Conservation (phyloP, 2,329 filamentous ascomycete species). For the Magnaporthiopsis incrustans region DNA sequence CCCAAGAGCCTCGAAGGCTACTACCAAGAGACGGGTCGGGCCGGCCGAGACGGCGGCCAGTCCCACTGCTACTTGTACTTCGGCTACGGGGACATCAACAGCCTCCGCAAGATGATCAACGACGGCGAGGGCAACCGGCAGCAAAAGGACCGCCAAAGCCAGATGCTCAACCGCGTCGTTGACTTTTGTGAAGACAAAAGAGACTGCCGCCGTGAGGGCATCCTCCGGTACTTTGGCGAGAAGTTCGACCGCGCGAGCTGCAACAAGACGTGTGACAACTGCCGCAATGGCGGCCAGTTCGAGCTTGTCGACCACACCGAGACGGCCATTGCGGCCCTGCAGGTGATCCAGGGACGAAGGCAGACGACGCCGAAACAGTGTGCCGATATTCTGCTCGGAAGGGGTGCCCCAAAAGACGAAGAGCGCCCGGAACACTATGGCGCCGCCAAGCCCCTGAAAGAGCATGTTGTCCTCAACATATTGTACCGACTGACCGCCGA, state of each 20-base stretch:
- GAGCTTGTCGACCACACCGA: conserved; percentile 69
- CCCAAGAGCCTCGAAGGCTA: conserved; percentile 97
- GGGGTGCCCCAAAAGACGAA: conserved; percentile 50
- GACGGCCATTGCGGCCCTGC: conserved; percentile 63
- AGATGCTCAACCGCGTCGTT: conserved; percentile 79
- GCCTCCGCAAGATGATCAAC: conserved; percentile 72
- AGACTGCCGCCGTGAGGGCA: conserved; percentile 80
- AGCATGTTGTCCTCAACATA: conserved; percentile 74
- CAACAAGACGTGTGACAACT: conserved; percentile 78
- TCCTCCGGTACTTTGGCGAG: conserved; percentile 93
- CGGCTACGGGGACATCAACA: conserved; percentile 65
- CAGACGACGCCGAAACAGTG: conserved; percentile 71
- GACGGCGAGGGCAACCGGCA: conserved; percentile 66
- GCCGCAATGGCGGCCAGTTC: conserved; percentile 62
- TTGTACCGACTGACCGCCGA: conserved; percentile 69
- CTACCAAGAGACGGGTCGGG: conserved; percentile 95
- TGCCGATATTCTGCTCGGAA: conserved; percentile 75
- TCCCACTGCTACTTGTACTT: conserved; percentile 92
- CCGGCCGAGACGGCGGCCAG: conserved; percentile 78
- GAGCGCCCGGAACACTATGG: conserved; percentile 52
- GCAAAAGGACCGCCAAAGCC: conserved; percentile 75
- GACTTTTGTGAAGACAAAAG: conserved; percentile 84
- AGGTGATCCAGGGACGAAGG: conserved; percentile 52
- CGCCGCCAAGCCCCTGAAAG: conserved; percentile 59
- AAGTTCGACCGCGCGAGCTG: conserved; percentile 67